Percentiles rank a stretch among this genome's conserved stretches.
These are phyloP conservation scores for Saccharomycopsis malanga DNA, from an alignment of 805 yeast species.

Conservation along the genomic window DNA sequence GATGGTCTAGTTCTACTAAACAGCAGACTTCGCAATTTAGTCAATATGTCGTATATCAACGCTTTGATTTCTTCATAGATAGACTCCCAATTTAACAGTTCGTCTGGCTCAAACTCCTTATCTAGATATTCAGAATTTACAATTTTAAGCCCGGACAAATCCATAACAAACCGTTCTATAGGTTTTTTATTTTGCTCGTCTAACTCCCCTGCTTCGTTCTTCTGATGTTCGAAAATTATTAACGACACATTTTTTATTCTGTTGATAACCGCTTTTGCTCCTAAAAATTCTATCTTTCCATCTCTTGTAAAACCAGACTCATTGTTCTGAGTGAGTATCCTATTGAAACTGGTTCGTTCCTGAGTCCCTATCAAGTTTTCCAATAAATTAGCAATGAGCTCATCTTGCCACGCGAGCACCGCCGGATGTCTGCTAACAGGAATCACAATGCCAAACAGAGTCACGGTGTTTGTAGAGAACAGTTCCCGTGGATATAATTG, in stretches of 20 bases:
- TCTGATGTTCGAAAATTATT: constrained; percentile 9
- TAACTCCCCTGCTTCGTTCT: not conserved
- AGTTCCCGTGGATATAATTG: constrained; percentile 17
- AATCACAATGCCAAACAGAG: constrained; percentile 19
- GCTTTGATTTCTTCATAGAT: constrained; percentile 15
- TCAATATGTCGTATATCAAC: constrained; percentile 11
- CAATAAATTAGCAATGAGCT: constrained; percentile 10
- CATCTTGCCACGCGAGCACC: constrained; percentile 18
- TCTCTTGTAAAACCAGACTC: not conserved
- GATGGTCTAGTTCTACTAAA: not conserved
- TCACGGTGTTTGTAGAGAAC: constrained; percentile 4
- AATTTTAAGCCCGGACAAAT: constrained; percentile 5
- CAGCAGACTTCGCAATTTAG: constrained; percentile 6
- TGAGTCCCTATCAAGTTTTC: constrained; percentile 6
- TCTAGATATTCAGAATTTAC: not conserved
- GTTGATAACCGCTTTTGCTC: constrained; percentile 3
- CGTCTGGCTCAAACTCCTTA: constrained; percentile 1
- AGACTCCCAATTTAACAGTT: constrained; percentile 13
- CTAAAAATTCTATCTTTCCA: not conserved
- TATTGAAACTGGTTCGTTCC: not conserved
- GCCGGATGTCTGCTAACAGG: constrained; percentile 19
- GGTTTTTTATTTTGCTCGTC: not conserved
- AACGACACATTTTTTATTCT: constrained; percentile 12
- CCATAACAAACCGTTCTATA: constrained; percentile 14
- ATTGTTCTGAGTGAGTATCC: not conserved